Base-by-base conservation (phyloP, 495 filamentous ascomycete genomes). In the Penicillium simplicissimum region DNA sequence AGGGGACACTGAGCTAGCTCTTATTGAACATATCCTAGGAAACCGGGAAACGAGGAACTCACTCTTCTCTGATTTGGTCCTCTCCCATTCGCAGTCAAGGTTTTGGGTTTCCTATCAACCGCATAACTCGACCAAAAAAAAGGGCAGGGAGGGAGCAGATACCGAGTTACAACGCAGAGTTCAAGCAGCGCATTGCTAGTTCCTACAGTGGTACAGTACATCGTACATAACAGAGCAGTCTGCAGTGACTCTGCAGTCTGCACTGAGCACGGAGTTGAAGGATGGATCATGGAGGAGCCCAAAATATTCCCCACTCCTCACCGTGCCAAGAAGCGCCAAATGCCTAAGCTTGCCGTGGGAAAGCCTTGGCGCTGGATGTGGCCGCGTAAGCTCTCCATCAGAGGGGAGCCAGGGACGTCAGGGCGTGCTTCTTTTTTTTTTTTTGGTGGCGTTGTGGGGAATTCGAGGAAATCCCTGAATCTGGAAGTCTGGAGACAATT, bases 331-430 rank as follows among this genome's bases (percentile, higher is more conserved):
- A 57, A 37, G 49, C 69, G 62, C 62, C 58, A 66, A 67, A 69
- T 71, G 64, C 68, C 69, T 71, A 71, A 71, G 69, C 69, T 71
- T 67, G 61, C 61, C 47, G 63, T 62, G 63, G 43, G 47, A 14
- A 35, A 43, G 38, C 25, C 69, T 71, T 71, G 69, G 69, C 69
- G 31, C 57, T 65, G 57, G 56, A 67, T 43, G 57, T 67, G 66
- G 68, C 67, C 69, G 67, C 69, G 69, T 71, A 38, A 71, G 69
- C 69, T 71, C 59, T 64, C 59, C 58, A 59, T 59, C n/a, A 38
- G 8, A 35, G 25, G 25, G 23, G 23, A 3, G 23, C 3, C 23
- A 25, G 23, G 63, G 59, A 65, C 59, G 61, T 66, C 67, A 69
- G 67, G 67, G 45, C 52, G 59, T 60, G 52, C 59, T 48, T 25